A percentile compares a stretch with the other conserved stretches of the same genome.
Evolutionary conservation across 2,329 filamentous ascomycete species (phyloP).

Genomic region (Colletotrichum spaethianum): DNA sequence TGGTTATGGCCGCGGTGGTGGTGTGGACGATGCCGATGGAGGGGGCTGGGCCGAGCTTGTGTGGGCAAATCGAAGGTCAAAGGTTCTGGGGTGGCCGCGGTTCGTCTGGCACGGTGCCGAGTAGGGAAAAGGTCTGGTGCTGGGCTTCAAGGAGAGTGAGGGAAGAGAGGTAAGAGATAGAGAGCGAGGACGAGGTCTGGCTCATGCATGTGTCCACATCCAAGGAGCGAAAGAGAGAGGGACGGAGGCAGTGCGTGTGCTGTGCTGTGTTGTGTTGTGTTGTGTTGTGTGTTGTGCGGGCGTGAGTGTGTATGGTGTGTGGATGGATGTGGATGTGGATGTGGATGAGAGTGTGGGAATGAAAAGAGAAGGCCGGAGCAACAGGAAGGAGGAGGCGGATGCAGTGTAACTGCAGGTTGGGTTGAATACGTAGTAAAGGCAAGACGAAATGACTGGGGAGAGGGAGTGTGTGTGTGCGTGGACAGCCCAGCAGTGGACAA

Average conservation of each 20-base stretch:
- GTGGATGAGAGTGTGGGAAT: not conserved
- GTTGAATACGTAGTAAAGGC: not conserved
- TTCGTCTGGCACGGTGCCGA: not conserved
- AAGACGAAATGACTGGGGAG: not conserved
- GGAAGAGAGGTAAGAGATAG: constrained; percentile 16
- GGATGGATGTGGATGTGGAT: not conserved
- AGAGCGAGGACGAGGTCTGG: constrained; percentile 26
- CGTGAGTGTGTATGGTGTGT: not conserved
- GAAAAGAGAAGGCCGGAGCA: constrained; percentile 4
- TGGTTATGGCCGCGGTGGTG: not conserved
- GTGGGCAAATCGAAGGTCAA: not conserved
- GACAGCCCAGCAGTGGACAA: not conserved
- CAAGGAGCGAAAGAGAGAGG: not conserved
- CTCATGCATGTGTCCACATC: constrained; percentile 31
- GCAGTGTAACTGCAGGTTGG: constrained; percentile 1
- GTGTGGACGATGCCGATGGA: constrained; percentile 10
- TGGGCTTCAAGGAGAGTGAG: constrained; percentile 31
- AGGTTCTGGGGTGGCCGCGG: not conserved
- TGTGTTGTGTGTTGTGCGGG: not conserved
- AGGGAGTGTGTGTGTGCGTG: not conserved
- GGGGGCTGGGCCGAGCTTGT: constrained; percentile 6
- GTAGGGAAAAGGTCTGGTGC: not conserved
- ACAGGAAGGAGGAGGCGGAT: constrained; percentile 1
- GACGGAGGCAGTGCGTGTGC: not conserved
- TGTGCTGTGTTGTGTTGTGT: not conserved